Evolutionary conservation across 306 rosid species (phyloP), one percentile per base, ranked within the genome.

Genomic region (Acacia crassicarpa): DNA sequence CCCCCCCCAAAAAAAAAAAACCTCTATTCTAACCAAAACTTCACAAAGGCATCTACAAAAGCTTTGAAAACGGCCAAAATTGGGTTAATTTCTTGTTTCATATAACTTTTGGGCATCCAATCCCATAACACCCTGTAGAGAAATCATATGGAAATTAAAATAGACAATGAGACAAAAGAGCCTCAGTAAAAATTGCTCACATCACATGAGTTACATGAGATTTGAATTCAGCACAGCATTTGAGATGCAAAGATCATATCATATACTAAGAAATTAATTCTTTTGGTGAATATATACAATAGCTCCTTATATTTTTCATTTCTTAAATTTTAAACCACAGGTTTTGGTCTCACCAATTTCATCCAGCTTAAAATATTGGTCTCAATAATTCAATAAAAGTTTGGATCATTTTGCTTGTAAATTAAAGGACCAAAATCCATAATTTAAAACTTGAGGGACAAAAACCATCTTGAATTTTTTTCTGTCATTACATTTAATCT

Each of bases 51-150:
- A 22, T 86, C 84, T 19, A 90, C 78, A 58, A 90, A 83, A 30
- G 88, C 88, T 82, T 83, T 94, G 40, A 91, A 73, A 45, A 87
- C 78, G 54, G 82, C 86, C 59, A 91, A 74, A 74, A 96, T 65
- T 6, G 94, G 95, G 83, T 91, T 92, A 69, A 56, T 70, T 81
- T 86, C 89, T 33, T 63, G 84, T 76, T 85, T 92, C 30, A 30
- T 74, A 0, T 92, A 72, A 16, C 72, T 86, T 70, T 83, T 87
- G 2, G 90, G 72, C 23, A 25, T 75, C 73, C 88, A 90, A 68
- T 91, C 93, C 99, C 98, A 93, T 33, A 98, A 92, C 85, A 91
- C 98, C 45, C 99, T 96, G 97, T 84, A 86, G 82, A 84, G 67
- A 83, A 72, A 82, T 59, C 56, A 70, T 63, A 41, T 22, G 45